Conservation (phyloP, 1,139 yeast genomes). For the Yamadazyma epiphylla region DNA sequence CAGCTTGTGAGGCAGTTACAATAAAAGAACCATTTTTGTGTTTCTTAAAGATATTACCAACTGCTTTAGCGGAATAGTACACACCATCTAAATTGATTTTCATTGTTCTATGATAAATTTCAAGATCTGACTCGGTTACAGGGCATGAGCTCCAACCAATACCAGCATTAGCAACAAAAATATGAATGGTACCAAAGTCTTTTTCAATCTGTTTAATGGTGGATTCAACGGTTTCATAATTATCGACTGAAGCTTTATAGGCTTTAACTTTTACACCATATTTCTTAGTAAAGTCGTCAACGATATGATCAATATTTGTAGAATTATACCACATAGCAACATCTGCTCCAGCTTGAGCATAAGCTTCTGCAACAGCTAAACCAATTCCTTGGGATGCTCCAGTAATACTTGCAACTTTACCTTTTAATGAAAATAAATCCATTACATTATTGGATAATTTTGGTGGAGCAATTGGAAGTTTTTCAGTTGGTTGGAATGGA, state of each 20-base stretch:
- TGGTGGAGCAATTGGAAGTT: constrained; percentile 11
- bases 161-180: constrained; percentile 84
- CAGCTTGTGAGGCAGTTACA: constrained; percentile 23
- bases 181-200: constrained; percentile 66
- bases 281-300: constrained; percentile 8
- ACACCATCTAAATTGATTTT: constrained; percentile 47
- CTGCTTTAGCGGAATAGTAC: constrained; percentile 36
- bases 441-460: constrained; percentile 15
- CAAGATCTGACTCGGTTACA: constrained; percentile 21
- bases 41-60: constrained; percentile 43
- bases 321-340: constrained; percentile 20
- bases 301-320: constrained; percentile 21
- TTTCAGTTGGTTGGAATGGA: neutral
- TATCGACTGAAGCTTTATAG: constrained; percentile 41
- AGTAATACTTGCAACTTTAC: constrained; percentile 26
- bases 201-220: constrained; percentile 10
- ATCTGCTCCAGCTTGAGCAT: constrained; percentile 24
- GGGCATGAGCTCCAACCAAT: constrained; percentile 29
- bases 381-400: constrained; percentile 31
- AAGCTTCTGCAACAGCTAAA: constrained; percentile 26
- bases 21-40: constrained; percentile 25
- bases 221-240: constrained; percentile 18
- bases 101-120: constrained; percentile 56
- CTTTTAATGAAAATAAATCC: constrained; percentile 21
- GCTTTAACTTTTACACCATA: constrained; percentile 11